These are phyloP conservation scores for Pilobolus umbonatus DNA, from an alignment of 192 early-diverging fungal species.

Conservation along the genomic window DNA sequence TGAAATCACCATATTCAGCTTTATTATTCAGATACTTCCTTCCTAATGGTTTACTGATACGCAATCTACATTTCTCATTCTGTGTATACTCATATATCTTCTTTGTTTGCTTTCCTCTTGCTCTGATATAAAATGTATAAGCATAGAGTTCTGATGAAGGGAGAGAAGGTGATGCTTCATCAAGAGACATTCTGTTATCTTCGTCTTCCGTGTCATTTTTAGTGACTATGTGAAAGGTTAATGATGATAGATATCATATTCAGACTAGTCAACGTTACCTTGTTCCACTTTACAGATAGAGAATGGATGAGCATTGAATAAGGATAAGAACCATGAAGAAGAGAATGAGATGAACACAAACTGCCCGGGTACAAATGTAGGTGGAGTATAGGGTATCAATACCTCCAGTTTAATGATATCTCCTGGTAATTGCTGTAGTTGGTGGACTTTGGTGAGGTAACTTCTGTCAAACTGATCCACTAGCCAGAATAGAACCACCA, in stretches of 20 bases:
- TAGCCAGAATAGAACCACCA: constrained; percentile 8
- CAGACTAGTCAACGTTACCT: constrained; percentile 6
- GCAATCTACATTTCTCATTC: background rate
- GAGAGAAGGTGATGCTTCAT: too few relatives aligned
- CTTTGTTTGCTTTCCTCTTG: constrained; percentile 9
- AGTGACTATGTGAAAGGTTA: too few relatives aligned
- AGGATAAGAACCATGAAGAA: background rate
- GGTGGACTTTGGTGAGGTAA: background rate
- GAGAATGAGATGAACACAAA: constrained; percentile 14
- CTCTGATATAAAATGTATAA: constrained; percentile 20
- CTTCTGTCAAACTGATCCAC: constrained; percentile 10
- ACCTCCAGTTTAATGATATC: constrained; percentile 1
- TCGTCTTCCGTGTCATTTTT: too few relatives aligned
- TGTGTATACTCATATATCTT: constrained; percentile 1
- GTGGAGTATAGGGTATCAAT: background rate
- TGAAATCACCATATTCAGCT: background rate
- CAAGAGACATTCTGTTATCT: too few relatives aligned
- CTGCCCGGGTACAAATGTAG: constrained; percentile 6
- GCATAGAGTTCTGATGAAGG: too few relatives aligned
- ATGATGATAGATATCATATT: too few relatives aligned
- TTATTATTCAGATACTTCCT: background rate
- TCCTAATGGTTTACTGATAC: constrained; percentile 15
- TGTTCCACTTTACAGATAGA: constrained; percentile 20
- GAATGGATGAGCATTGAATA: constrained; percentile 16
- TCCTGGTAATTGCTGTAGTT: background rate